Percentiles rank a stretch among this genome's conserved stretches.
Conservation (phyloP, 257 asterid genomes). For the Schizonepeta tenuifolia region DNA sequence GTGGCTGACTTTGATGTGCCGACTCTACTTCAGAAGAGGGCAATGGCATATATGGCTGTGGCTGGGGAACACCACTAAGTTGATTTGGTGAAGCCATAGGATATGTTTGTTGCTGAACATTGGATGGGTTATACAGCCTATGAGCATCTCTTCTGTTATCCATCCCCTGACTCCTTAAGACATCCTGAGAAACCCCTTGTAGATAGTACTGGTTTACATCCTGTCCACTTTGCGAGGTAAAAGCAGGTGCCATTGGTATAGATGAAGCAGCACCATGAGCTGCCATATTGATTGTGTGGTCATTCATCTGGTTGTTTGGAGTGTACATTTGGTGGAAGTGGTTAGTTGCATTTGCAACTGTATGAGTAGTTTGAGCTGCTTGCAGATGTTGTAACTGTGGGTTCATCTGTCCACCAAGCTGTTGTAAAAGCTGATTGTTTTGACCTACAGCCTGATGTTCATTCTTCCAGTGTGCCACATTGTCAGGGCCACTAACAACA, state of each 20-base stretch:
- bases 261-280: slow-evolving; percentile 50
- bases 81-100: slow-evolving; percentile 52
- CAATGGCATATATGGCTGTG: slow-evolving; percentile 50
- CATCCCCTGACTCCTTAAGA: slow-evolving; percentile 45
- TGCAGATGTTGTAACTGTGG: slow-evolving; percentile 53
- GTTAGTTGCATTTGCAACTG: slow-evolving; percentile 41
- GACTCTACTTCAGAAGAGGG: slow-evolving; percentile 50
- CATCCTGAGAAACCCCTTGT: slow-evolving; percentile 52
- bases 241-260: slow-evolving; percentile 44
- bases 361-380: slow-evolving; percentile 51
- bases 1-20: slow-evolving; percentile 57
- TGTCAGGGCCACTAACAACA: slow-evolving; percentile 49
- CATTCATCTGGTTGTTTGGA: slow-evolving; percentile 54
- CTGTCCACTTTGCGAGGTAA: slow-evolving; percentile 53
- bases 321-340: slow-evolving; percentile 47
- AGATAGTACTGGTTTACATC: slow-evolving; percentile 60
- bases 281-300: slow-evolving; percentile 41
- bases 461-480: slow-evolving; percentile 57
- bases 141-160: slow-evolving; percentile 58
- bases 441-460: slow-evolving; percentile 50
- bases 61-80: slow-evolving; percentile 44
- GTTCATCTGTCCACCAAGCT: slow-evolving; percentile 49
- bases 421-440: slow-evolving; percentile 50
- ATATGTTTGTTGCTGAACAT: slow-evolving; percentile 57
- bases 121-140: slow-evolving; percentile 56